Percentiles rank a stretch among this genome's conserved stretches.
phyloP scores from a whole-genome alignment of 73 alveolate species.

The Effrenium voratum region DNA sequence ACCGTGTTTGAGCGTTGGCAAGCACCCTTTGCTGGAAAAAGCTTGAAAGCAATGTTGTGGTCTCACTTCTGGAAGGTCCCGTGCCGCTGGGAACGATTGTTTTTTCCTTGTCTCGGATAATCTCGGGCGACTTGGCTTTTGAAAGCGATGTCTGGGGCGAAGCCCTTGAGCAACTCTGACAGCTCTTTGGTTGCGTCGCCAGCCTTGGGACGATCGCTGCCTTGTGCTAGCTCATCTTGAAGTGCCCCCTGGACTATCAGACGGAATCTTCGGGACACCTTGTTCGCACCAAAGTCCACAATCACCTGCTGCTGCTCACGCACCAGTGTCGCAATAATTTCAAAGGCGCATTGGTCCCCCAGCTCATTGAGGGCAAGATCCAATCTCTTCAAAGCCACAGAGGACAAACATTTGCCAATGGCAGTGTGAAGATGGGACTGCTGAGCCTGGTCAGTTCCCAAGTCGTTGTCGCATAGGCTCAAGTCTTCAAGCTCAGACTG shows the following conservation, averaged over 20 bases:
- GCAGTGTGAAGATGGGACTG: neutral
- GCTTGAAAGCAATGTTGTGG: no score
- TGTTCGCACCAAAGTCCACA: slow-evolving; percentile 58
- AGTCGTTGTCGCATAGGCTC: slow-evolving; percentile 67
- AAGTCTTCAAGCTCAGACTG: slow-evolving; percentile 9
- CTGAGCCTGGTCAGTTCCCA: slow-evolving; percentile 4
- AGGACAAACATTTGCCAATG: neutral
- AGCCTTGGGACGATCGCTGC: neutral
- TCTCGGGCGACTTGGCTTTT: no score
- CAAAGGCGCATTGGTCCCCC: slow-evolving; percentile 40
- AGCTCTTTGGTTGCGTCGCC: neutral
- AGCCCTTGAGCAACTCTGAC: no score
- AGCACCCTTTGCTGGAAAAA: no score
- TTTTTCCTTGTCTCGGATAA: no score
- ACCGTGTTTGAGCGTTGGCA: no score
- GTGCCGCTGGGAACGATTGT: no score
- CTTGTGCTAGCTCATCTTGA: neutral
- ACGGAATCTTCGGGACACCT: slow-evolving; percentile 15
- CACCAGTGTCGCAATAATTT: neutral
- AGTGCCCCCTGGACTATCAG: neutral
- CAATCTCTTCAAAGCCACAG: neutral
- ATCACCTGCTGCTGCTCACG: slow-evolving; percentile 29
- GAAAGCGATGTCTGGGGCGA: no score
- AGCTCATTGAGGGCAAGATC: slow-evolving; percentile 47
- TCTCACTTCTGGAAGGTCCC: no score